Conservation (phyloP, 2,329 filamentous ascomycete genomes). For the Colletotrichum cordylinicola region DNA sequence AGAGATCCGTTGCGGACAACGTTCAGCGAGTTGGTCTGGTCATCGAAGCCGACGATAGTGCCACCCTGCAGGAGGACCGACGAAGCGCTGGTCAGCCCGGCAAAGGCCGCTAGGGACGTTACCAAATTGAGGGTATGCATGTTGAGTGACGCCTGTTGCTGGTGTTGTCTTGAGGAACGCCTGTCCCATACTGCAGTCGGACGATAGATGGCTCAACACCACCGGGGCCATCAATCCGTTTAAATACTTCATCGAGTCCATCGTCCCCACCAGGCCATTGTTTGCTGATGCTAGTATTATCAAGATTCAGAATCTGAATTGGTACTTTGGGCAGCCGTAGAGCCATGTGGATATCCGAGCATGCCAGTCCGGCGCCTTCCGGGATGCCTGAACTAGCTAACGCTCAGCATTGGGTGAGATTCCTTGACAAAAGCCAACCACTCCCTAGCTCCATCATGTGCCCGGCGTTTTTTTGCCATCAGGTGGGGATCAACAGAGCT, state of each 20-base stretch:
- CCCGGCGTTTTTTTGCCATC: not conserved
- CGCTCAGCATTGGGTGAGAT: not conserved
- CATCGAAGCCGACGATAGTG: conserved; percentile 48
- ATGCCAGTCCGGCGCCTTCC: not conserved
- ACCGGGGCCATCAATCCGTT: not conserved
- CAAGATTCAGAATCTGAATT: not conserved
- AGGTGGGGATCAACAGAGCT: not conserved
- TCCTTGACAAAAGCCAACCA: not conserved
- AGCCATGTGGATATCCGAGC: not conserved
- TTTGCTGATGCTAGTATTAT: not conserved
- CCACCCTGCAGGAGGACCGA: conserved; percentile 36
- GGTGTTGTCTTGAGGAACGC: no score
- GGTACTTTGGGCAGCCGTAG: not conserved
- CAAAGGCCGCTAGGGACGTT: not conserved
- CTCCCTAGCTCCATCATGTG: not conserved
- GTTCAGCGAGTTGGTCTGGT: conserved; percentile 33
- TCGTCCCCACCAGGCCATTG: not conserved
- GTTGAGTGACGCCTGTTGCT: not conserved
- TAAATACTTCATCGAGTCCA: no score
- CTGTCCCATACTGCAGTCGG: no score
- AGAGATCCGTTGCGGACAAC: conserved; percentile 46
- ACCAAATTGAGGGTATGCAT: not conserved
- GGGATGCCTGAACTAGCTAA: not conserved
- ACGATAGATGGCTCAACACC: not conserved
- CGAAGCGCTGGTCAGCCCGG: conserved; percentile 15